Evolutionary conservation across 306 rosid species (phyloP).

Genomic region (Malus domestica): DNA sequence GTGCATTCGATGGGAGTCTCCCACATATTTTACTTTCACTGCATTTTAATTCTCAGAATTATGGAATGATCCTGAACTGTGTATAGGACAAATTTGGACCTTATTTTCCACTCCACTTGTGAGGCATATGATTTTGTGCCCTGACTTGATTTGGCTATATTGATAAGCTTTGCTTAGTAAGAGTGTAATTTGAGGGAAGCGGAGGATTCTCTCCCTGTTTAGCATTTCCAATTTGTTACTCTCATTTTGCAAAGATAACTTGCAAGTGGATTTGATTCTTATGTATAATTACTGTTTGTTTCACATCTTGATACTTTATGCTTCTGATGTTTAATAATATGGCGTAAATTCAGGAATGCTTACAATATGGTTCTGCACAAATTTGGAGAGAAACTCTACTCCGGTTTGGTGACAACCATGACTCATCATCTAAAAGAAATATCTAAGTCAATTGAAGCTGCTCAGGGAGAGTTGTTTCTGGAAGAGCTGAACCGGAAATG

Average conservation of each 20-base stretch:
- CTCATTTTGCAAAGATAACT: not conserved
- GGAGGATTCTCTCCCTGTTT: not conserved
- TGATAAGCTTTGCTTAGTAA: not conserved
- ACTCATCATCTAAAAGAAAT: constrained; percentile 64
- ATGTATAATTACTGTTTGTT: not conserved
- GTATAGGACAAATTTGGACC: not conserved
- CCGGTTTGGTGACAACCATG: constrained; percentile 78
- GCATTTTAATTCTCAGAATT: not conserved
- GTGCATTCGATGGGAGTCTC: not conserved
- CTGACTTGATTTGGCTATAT: not conserved
- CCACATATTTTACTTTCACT: not conserved
- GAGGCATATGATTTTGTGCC: not conserved
- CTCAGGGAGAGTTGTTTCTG: constrained; percentile 66
- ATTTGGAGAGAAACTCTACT: constrained; percentile 85
- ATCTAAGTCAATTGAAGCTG: constrained; percentile 60
- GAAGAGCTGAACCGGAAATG: constrained; percentile 84
- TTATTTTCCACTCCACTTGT: not conserved
- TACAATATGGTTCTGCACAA: constrained; percentile 98
- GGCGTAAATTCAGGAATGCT: constrained; percentile 59
- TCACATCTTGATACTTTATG: not conserved
- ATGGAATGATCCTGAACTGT: not conserved
- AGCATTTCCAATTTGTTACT: not conserved
- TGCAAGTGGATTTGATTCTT: not conserved
- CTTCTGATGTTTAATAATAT: constrained; percentile 4
- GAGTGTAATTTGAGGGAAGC: not conserved